These are phyloP conservation scores for Protea cynaroides DNA, from an alignment of 164 flowering plant genomes.

Conservation along the genomic window DNA sequence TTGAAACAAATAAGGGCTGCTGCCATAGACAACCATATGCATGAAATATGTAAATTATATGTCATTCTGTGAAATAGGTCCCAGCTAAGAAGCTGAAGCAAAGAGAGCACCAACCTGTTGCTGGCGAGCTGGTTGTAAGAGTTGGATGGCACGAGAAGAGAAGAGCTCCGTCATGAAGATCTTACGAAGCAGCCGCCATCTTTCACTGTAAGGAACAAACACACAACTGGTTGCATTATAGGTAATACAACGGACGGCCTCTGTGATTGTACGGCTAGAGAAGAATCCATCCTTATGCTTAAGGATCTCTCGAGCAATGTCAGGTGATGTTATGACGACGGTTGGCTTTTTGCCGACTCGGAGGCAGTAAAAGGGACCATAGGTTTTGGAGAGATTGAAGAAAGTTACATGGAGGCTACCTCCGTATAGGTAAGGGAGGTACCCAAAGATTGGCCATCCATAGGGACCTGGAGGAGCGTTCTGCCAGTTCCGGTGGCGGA, in stretches of 20 bases:
- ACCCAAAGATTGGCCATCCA: too few relatives aligned
- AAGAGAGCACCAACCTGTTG: too few relatives aligned
- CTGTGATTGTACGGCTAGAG: conserved; percentile 31
- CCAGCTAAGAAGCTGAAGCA: not conserved
- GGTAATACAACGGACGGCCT: conserved; percentile 21
- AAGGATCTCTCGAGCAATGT: conserved; percentile 19
- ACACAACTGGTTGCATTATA: conserved; percentile 23
- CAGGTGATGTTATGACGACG: conserved; percentile 30
- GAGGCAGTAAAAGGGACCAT: conserved; percentile 26
- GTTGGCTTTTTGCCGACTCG: conserved; percentile 24
- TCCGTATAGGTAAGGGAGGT: conserved; percentile 23
- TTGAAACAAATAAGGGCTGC: too few relatives aligned
- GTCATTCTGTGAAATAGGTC: too few relatives aligned
- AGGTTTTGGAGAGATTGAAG: conserved; percentile 14
- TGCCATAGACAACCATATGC: too few relatives aligned
- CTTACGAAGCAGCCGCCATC: conserved; percentile 26
- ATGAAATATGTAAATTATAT: too few relatives aligned
- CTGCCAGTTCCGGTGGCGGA: conserved; percentile 18
- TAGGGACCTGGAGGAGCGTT: conserved; percentile 25
- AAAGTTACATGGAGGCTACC: conserved; percentile 24
- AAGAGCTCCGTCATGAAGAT: conserved; percentile 23
- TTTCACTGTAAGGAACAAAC: conserved; percentile 28
- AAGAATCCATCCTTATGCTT: conserved; percentile 21
- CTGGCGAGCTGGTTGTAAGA: too few relatives aligned
- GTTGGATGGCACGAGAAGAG: too few relatives aligned